Base-by-base conservation (phyloP, 176 grass and related monocot species). In the Paspalum notatum region DNA sequence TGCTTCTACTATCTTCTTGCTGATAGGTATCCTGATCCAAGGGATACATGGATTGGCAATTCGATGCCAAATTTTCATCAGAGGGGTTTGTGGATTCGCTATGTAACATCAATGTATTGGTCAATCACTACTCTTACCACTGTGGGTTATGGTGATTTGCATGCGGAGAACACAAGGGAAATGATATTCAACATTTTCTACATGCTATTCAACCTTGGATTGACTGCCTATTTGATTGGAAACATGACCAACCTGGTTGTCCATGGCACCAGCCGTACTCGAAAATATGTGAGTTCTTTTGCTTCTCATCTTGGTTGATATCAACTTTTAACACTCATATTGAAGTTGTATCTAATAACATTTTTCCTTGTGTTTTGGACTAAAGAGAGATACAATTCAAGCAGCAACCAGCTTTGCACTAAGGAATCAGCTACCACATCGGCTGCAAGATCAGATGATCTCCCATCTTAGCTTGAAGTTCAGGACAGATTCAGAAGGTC, bases 241-340 rank as follows among this genome's bases (percentile, higher is more conserved):
- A 99, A 99, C 76, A 99, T 99, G 97, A 99, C 97, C 59, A 95
- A 99, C 87, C 89, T 99, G 67, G 97, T 99, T 43, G 97, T 99
- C 53, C 97, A 99, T 79, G 81, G 92, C 18, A 96, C 97, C 52
- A 93, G 92, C 73, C 91, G 93, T 80, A 99, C 97, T 66, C 86
- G 97, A 85, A 91, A 87, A 88, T 99, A 93, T 71, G 96, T 99
- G 62, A 99, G 96, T 80, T 62, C 21, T 44, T 40, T 75, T 85
- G 63, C 66, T 9, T 66, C 50, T 41, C 24, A 20, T 17, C 21
- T 78, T 74, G 13, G 20, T 84, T 85, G 5, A 61, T 72, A 40
- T 62, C 5, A 54, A 64, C 5, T 20, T 65, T 62, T 80, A 11
- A 78, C 20, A 24, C 9, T 57, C 54, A 66, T 73, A 57, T 17